Base-by-base conservation (phyloP, 2,329 filamentous ascomycete species). In the Fusarium incarnatum region DNA sequence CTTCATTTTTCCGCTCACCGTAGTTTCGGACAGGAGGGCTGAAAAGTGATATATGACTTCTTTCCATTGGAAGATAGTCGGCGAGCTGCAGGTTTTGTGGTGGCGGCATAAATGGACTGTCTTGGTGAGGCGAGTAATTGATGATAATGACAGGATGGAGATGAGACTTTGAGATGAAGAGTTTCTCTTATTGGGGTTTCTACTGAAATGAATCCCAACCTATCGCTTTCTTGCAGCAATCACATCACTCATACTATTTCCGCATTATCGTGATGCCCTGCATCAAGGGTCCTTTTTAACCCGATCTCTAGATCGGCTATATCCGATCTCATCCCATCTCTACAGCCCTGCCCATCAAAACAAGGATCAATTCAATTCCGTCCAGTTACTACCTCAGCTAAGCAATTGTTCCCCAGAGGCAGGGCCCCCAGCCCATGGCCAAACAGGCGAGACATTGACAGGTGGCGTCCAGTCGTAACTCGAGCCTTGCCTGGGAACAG, bases 391-490 rank as follows among this genome's bases (percentile, higher is more conserved):
- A 9, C 32, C 18, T 15, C 13, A 22, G 6, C 8, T 30, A 15
- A 10, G 25, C 23, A n/a, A 8, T 7, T 30, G n/a, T 10, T 16
- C 4, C 7, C 7, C 15, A 32, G 30, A 32, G 15, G 30, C 15
- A 32, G 16, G 30, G 30, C 15, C 30, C 30, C 15, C 30, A 32
- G 15, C 30, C 13, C 15, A 32, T 32, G 8, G n/a, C 34, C 45
- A 48, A 34, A 68, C 60, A 69, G 60, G 60, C 65, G 66, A 69
- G 66, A 68, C 66, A 68, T 68, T 68, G 55, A 25, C 30, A 18
- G n/a, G 66, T 68, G 66, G 64, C 66, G 65, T 64, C 59, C 64
- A 68, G 64, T 68, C 64, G 65, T 68, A 68, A 60, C 59, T 52
- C 34, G 54, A 64, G 34, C 45, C 64, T 64, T 49, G 44, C 27